A percentile compares a stretch with the other conserved stretches of the same genome.
phyloP scores from a whole-genome alignment of 768 basidiomycete genomes.

The Naganishia onofrii region DNA sequence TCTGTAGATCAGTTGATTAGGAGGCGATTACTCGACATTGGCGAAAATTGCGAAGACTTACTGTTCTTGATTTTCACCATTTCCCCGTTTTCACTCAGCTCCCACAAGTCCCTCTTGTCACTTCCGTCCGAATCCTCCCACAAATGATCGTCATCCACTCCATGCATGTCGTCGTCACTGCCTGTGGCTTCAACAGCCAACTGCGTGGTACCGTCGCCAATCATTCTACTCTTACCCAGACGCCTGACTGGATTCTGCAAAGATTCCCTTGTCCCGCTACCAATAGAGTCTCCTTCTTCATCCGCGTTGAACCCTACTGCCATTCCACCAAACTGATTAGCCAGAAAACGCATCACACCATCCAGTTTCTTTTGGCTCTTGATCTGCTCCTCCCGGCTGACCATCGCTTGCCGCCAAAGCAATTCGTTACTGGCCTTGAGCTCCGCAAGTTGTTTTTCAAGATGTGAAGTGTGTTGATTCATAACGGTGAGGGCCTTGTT shows the following conservation, averaged over 20 bases:
- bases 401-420: slow-evolving; percentile 87
- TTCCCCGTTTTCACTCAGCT: slow-evolving; percentile 26
- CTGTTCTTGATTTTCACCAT: slow-evolving; percentile 26
- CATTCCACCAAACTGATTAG: slow-evolving; percentile 67
- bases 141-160: slow-evolving; percentile 12
- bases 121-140: slow-evolving; percentile 31
- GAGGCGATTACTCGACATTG: not conserved
- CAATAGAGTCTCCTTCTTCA: slow-evolving; percentile 30
- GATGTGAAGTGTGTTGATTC: slow-evolving; percentile 72
- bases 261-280: not conserved
- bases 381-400: slow-evolving; percentile 73
- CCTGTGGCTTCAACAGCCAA: slow-evolving; percentile 20
- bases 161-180: slow-evolving; percentile 11
- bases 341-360: slow-evolving; percentile 88
- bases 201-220: slow-evolving; percentile 38
- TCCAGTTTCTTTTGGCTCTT: slow-evolving; percentile 97
- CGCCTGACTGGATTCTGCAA: slow-evolving; percentile 39
- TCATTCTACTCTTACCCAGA: slow-evolving; percentile 48
- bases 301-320: slow-evolving; percentile 26
- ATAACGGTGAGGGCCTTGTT: slow-evolving; percentile 31
- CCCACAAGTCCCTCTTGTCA: slow-evolving; percentile 36
- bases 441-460: slow-evolving; percentile 81
- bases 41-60: not conserved
- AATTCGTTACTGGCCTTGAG: slow-evolving; percentile 81
- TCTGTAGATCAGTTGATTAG: not conserved